These are phyloP conservation scores for Aspergillus incahuasiensis DNA, from an alignment of 495 filamentous ascomycete genomes.

Conservation along the genomic window DNA sequence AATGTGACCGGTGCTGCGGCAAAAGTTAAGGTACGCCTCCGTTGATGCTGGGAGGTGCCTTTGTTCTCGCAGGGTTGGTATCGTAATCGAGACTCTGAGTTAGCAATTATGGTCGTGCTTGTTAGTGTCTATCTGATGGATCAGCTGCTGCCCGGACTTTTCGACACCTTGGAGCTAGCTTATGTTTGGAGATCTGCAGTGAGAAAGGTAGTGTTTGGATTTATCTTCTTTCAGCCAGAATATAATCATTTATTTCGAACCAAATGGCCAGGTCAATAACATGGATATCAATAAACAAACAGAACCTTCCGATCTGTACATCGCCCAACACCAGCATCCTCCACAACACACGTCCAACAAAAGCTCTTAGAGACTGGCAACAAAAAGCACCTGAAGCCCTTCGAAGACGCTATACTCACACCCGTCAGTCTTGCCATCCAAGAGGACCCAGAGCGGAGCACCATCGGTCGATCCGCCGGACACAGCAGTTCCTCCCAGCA, in stretches of 20 bases:
- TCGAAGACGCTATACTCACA: constrained; percentile 3
- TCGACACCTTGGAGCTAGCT: no score
- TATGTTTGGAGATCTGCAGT: no score
- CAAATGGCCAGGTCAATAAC: not conserved
- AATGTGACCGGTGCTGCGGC: no score
- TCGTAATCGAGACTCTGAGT: no score
- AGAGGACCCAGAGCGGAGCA: constrained; percentile 1
- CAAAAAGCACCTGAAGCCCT: constrained; percentile 3
- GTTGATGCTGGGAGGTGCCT: no score
- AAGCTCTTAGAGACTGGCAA: not conserved
- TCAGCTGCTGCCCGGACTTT: no score
- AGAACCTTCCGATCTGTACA: not conserved
- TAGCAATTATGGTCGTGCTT: no score
- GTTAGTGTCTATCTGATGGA: no score
- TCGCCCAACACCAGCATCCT: not conserved
- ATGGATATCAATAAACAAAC: not conserved
- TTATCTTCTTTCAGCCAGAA: not conserved
- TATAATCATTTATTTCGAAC: not conserved
- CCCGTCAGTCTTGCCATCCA: constrained; percentile 8
- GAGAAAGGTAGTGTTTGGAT: no score
- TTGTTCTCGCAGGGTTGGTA: no score
- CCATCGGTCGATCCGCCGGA: not conserved
- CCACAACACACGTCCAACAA: constrained; percentile 6
- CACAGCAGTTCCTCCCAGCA: constrained; percentile 4
- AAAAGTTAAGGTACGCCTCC: no score